A percentile compares a stretch with the other conserved stretches of the same genome.
These are phyloP conservation scores for Irpex sp. DNA, from an alignment of 1,284 basidiomycete species.

Conservation along the genomic window DNA sequence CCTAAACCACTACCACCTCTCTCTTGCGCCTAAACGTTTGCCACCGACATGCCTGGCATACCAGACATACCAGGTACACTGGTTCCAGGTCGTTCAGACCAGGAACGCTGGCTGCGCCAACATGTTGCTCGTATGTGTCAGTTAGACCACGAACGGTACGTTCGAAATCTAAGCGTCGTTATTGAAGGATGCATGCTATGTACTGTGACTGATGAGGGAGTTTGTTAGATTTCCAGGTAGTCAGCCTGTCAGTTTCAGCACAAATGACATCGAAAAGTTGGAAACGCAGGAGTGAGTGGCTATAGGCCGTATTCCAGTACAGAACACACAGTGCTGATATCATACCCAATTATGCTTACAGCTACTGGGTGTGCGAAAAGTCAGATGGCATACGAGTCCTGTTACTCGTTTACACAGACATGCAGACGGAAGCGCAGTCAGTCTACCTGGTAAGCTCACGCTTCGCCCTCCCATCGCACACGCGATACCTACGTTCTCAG, in stretches of 20 bases:
- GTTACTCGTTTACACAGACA: constrained; percentile 78
- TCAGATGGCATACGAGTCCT: constrained; percentile 96
- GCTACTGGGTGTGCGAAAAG: constrained; percentile 99
- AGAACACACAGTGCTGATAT: neutral
- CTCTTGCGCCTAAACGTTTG: neutral
- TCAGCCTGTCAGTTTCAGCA: constrained; percentile 88
- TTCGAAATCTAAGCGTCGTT: constrained; percentile 2
- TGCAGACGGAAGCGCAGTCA: constrained; percentile 60
- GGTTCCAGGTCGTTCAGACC: constrained; percentile 51
- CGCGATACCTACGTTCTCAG: constrained; percentile 35
- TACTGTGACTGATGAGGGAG: neutral
- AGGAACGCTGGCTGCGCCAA: constrained; percentile 59
- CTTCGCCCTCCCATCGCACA: too few species aligned
- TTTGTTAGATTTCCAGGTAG: constrained; percentile 78
- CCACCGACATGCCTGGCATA: constrained; percentile 38
- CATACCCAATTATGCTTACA: constrained; percentile 28
- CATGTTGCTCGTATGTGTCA: constrained; percentile 66
- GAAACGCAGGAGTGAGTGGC: constrained; percentile 79
- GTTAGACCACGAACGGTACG: constrained; percentile 55
- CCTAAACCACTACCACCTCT: neutral
- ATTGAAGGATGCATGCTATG: neutral
- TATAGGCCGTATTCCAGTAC: neutral
- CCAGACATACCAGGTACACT: constrained; percentile 65
- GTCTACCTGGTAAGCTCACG: constrained; percentile 70
- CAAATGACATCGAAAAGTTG: constrained; percentile 67